Evolutionary conservation across 2,329 filamentous ascomycete species (phyloP).

Genomic region (Colletotrichum theobromicola): DNA sequence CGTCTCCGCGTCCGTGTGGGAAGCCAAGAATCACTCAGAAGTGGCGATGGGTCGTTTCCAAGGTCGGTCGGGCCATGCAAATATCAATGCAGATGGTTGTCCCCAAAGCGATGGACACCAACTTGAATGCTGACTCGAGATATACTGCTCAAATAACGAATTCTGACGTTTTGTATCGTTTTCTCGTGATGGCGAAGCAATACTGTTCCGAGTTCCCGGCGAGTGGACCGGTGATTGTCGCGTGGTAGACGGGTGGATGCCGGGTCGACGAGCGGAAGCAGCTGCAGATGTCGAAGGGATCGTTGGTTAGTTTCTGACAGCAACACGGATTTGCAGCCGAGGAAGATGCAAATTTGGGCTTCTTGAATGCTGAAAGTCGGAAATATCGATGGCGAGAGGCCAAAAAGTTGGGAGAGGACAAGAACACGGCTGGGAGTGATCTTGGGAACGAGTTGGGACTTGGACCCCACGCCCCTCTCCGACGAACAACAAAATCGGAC

Average conservation of each 20-base stretch:
- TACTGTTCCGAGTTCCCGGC: neutral
- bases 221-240: neutral
- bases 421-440: neutral
- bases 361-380: neutral
- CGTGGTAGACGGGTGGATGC: neutral
- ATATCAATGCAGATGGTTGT: neutral
- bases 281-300: neutral
- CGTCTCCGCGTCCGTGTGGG: neutral
- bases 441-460: neutral
- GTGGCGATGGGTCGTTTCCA: neutral
- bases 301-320: neutral
- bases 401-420: neutral
- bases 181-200: neutral
- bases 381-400: neutral
- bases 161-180: neutral
- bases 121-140: neutral
- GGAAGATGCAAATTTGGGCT: neutral
- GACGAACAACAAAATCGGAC: slow-evolving; percentile 6
- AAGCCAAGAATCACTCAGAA: neutral
- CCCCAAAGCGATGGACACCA: neutral
- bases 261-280: neutral
- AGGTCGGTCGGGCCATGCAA: neutral
- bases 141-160: neutral
- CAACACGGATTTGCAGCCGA: neutral
- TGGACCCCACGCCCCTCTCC: neutral